Conservation (phyloP, 805 yeast species). For the Lachancea meyersii region DNA sequence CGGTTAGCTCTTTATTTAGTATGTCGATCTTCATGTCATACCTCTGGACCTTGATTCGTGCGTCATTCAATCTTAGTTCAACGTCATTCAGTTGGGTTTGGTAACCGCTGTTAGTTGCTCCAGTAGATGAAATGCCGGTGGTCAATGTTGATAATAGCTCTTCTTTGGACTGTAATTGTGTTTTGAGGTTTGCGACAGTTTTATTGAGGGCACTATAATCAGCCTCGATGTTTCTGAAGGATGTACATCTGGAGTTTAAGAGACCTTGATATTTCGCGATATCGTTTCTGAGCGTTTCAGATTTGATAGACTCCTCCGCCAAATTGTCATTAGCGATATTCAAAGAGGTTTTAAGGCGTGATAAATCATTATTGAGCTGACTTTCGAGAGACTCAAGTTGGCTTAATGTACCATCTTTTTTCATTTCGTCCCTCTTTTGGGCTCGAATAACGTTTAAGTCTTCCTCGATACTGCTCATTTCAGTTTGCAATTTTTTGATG, state of each 20-base stretch:
- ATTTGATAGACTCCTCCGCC: conserved; percentile 44
- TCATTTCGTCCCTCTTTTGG: conserved; percentile 51
- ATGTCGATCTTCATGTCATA: conserved; percentile 53
- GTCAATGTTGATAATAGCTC: conserved; percentile 76
- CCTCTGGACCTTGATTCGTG: conserved; percentile 52
- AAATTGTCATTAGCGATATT: conserved; percentile 54
- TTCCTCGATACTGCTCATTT: conserved; percentile 50
- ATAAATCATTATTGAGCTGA: conserved; percentile 52
- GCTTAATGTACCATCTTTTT: conserved; percentile 54
- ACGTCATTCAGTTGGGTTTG: conserved; percentile 60
- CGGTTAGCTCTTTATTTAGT: conserved; percentile 44
- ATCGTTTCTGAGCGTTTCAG: conserved; percentile 31
- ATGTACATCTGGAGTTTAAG: conserved; percentile 34
- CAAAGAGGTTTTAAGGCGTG: conserved; percentile 59
- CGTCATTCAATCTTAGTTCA: conserved; percentile 47
- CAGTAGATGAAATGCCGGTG: conserved; percentile 85
- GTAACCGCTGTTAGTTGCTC: conserved; percentile 71
- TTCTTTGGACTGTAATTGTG: conserved; percentile 52
- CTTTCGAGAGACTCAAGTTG: conserved; percentile 54
- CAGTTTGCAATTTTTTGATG: conserved; percentile 44
- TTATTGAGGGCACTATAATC: conserved; percentile 42
- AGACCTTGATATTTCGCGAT: conserved; percentile 32
- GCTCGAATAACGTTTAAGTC: conserved; percentile 51
- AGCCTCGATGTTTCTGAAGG: conserved; percentile 38
- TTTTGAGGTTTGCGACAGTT: conserved; percentile 41